Base-by-base conservation (phyloP, 306 rosid genomes). In the Dryas drummondii region DNA sequence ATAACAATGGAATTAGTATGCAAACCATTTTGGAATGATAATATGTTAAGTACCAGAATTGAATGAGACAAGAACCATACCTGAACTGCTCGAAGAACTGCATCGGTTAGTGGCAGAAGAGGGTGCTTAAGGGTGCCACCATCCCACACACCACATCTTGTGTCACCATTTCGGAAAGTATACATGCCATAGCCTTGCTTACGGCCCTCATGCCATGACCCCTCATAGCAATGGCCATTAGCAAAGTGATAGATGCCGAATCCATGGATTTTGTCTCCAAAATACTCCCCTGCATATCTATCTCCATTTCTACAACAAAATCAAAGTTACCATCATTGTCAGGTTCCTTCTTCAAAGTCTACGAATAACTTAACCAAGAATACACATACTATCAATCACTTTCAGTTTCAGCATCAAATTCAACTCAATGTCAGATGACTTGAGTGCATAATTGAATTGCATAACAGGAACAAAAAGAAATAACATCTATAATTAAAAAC, bases 241-340 rank as follows among this genome's bases (percentile, higher is more conserved):
- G 93, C 96, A 81, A 96, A 96, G 75, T 90, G 93, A 78, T 96
- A 96, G n/a, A 90, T 86, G 8, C 99, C 99, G 76, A 96, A 96
- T 80, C 98, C 99, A 80, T 96, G 99, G 70, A 96, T 89, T 80
- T 88, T 96, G 88, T 96, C 99, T 17, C 98, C 99, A 68, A 96
- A 96, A 81, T 96, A 96, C 84, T 96, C 99, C 37, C 99, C 99
- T 9, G 97, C 97, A 84, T 96, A 96, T 73, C 92, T 88, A 88
- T 96, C 99, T 63, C 99, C 99, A 76, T 96, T 96, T 80, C 99
- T 96, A 55, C 82, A 88, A 6, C 68, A 53, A 44, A 57, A 83
- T 42, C 22, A 70, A 7, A 72, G 54, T 27, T 47, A 58, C 59
- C 60, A 76, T 22, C 55, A n/a, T 1, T 7, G 14, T 68, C 74